A percentile compares a stretch with the other conserved stretches of the same genome.
Conservation (phyloP, 768 basidiomycete genomes). For the Phylloporus sp. region DNA sequence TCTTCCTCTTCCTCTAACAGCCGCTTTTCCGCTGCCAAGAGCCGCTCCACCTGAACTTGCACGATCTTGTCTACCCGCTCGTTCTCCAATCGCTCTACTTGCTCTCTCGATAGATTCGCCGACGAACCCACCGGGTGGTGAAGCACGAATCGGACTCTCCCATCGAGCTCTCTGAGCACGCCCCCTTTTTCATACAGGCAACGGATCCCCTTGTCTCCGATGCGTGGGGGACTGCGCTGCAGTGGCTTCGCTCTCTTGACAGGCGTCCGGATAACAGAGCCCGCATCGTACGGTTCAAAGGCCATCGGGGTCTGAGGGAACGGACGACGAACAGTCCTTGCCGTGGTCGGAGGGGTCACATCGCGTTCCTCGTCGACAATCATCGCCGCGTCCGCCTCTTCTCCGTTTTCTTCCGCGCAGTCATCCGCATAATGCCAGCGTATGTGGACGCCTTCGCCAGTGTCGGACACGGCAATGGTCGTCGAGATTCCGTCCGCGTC, state of each 20-base stretch:
- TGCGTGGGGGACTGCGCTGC: constrained; percentile 25
- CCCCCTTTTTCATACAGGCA: constrained; percentile 16
- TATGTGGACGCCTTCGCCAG: constrained; percentile 18
- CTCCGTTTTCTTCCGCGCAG: constrained; percentile 4
- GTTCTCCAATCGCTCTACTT: constrained; percentile 18
- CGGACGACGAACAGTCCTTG: background rate
- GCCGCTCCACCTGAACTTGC: constrained; percentile 7
- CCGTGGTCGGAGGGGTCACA: constrained; percentile 7
- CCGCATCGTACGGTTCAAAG: constrained; percentile 22
- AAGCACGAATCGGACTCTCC: constrained; percentile 16
- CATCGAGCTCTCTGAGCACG: constrained; percentile 11
- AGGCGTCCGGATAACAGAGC: constrained; percentile 29
- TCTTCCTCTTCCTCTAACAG: constrained; percentile 7
- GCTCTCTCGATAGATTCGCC: constrained; percentile 24
- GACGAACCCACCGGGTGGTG: constrained; percentile 18
- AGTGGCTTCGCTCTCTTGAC: constrained; percentile 26
- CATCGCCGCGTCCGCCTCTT: constrained; percentile 8
- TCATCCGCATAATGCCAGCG: constrained; percentile 17
- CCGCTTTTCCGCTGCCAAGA: constrained; percentile 9
- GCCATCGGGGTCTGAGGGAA: constrained; percentile 21
- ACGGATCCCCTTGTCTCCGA: constrained; percentile 27
- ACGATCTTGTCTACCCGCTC: constrained; percentile 9
- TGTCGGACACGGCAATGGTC: constrained; percentile 17
- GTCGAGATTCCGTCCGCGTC: constrained; percentile 9
- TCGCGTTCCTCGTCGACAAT: constrained; percentile 16